A percentile compares a stretch with the other conserved stretches of the same genome.
Conservation (phyloP, 768 basidiomycete species). For the Nidularia pulvinata region DNA sequence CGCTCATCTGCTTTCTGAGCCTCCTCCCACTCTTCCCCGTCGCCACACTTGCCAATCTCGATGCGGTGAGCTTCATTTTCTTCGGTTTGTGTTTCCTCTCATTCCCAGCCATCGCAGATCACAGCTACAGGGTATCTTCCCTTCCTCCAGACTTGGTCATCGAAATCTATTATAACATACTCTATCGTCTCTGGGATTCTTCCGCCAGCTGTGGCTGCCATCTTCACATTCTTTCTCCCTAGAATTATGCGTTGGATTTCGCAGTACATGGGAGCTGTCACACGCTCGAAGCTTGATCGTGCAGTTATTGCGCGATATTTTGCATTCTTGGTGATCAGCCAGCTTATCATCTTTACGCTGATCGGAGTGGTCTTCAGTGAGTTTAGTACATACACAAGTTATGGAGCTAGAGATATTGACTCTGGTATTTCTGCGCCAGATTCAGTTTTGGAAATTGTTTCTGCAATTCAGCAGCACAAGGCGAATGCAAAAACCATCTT, state of each 20-base stretch:
- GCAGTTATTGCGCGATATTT: conserved; percentile 95
- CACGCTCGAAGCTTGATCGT: conserved; percentile 82
- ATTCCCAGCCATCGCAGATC: conserved; percentile 46
- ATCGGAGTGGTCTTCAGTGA: conserved; percentile 87
- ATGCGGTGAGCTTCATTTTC: conserved; percentile 49
- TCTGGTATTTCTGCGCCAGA: conserved; percentile 15
- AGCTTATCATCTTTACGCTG: conserved; percentile 92
- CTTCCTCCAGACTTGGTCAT: conserved; percentile 73
- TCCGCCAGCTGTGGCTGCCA: conserved; percentile 86
- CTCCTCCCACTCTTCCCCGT: conserved; percentile 91
- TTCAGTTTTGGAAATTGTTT: conserved; percentile 36
- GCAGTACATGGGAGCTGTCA: conserved; percentile 66
- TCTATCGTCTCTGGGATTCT: conserved; percentile 90
- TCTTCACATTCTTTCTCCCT: conserved; percentile 94
- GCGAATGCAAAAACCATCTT: conserved; percentile 48
- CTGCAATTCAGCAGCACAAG: conserved; percentile 25
- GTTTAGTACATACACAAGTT: conserved; percentile 17
- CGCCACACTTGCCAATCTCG: conserved; percentile 90
- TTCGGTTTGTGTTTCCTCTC: conserved; percentile 17
- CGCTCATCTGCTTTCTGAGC: conserved; percentile 89
- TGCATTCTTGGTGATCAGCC: conserved; percentile 91
- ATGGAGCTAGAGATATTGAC: conserved; percentile 1
- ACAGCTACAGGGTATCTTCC: conserved; percentile 53
- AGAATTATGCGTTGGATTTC: conserved; percentile 90
- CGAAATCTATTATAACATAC: conserved; percentile 64